Evolutionary conservation across 2,329 filamentous ascomycete genomes (phyloP), one percentile per base, ranked within the genome.

Genomic region (Ceratocystis alfenasii): DNA sequence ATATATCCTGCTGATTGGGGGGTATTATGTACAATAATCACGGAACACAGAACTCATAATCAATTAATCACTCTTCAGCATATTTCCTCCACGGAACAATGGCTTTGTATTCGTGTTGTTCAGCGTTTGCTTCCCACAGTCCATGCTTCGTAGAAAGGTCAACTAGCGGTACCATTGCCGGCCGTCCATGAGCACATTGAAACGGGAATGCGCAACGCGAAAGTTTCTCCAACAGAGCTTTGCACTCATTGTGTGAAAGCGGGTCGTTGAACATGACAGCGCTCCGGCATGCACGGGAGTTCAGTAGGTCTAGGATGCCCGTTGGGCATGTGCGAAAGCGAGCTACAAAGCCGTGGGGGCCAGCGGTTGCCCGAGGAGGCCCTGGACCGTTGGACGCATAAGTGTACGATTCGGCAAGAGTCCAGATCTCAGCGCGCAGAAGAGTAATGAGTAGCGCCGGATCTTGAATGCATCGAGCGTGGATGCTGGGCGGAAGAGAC

Each of bases 261-360:
- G 76, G 72, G 71, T 95, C 90, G 70, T 93, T 93, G 75, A 95
- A 95, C 88, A 92, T 93, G 72, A 94, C 85, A 1, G 90, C 88
- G 81, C 87, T 89, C 64, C 88, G 80, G 71, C 89, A 94, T 1
- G 89, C 84, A 65, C 87, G 81, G 0, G 88, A 91, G 71, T 90
- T 87, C 3, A 93, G 76, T 72, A 93, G 75, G 36, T 95, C 88
- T 3, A 95, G 71, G 12, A 97, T 84, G 0, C 87, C 87, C 30
- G 81, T 78, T 0, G 93, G 92, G 70, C 89, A 95, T 1, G 80
- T 80, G 36, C 84, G 82, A 50, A 95, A 83, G 5, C 78, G 78
- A 1, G 79, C 75, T 0, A 88, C 76, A 87, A 87, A 91, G 12
- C 73, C 71, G 2, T 71, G 44, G 1, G 22, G 15, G 10, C n/a